Conservation (phyloP, 257 asterid genomes). For the Nicotiana undulata region DNA sequence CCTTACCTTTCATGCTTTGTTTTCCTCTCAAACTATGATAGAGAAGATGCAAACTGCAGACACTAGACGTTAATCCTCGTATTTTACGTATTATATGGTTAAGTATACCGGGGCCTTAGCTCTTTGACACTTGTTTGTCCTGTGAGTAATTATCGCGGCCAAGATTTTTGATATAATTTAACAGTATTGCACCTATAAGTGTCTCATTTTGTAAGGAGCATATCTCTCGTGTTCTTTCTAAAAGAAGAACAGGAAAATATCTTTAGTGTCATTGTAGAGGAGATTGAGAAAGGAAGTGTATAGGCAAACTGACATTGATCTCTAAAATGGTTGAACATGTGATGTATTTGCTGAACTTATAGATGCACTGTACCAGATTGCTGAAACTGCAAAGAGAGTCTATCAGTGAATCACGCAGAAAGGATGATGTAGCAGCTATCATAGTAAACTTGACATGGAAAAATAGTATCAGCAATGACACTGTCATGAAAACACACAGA, state of each 20-base stretch:
- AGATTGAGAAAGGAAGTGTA: too few relatives aligned
- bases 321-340: background rate
- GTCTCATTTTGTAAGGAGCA: too few relatives aligned
- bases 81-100: background rate
- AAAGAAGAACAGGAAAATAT: too few relatives aligned
- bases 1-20: background rate
- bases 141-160: background rate
- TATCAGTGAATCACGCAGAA: background rate
- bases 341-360: background rate
- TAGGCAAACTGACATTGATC: background rate
- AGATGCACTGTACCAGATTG: background rate
- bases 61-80: background rate
- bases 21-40: background rate
- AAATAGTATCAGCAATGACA: background rate
- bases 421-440: background rate
- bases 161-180: background rate
- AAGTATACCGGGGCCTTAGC: background rate
- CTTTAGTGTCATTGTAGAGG: too few relatives aligned
- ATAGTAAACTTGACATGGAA: background rate
- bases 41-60: background rate
- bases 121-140: background rate
- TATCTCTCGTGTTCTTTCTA: too few relatives aligned
- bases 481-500: background rate
- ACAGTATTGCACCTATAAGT: too few relatives aligned
- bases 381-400: background rate